Evolutionary conservation across 768 basidiomycete species (phyloP).

Genomic region (Clavaria fumosa): DNA sequence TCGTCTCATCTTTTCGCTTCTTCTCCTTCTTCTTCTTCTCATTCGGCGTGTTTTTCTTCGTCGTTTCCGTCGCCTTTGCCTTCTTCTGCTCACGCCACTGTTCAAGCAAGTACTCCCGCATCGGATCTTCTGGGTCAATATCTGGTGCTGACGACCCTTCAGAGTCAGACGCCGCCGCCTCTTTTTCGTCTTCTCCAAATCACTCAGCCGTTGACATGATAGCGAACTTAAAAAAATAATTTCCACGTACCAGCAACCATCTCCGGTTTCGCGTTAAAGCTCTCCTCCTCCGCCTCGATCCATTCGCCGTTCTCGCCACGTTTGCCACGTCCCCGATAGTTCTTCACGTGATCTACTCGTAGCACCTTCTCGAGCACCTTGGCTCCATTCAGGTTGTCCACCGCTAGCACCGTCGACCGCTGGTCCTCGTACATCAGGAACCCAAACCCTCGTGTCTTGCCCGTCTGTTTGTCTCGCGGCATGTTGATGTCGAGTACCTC

Average conservation of each 20-base stretch:
- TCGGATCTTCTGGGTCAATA: constrained; percentile 94
- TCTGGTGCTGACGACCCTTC: constrained; percentile 46
- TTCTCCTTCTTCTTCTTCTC: constrained; percentile 46
- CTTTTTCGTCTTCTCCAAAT: constrained; percentile 20
- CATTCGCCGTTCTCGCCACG: constrained; percentile 76
- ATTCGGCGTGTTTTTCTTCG: no score
- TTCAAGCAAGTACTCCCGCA: constrained; percentile 81
- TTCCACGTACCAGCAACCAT: constrained; percentile 39
- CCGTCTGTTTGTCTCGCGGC: constrained; percentile 86
- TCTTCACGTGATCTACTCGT: constrained; percentile 83
- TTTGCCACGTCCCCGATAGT: constrained; percentile 76
- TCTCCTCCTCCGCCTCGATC: constrained; percentile 73
- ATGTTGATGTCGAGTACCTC: constrained; percentile 92
- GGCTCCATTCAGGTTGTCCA: constrained; percentile 97
- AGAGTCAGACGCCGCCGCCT: constrained; percentile 42
- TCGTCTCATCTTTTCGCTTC: constrained; percentile 62
- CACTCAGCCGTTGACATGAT: no score
- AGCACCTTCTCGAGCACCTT: constrained; percentile 73
- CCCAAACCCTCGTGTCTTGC: constrained; percentile 81
- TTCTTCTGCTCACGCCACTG: constrained; percentile 61
- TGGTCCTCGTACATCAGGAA: constrained; percentile 99
- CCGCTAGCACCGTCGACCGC: constrained; percentile 86
- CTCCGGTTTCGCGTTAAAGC: constrained; percentile 74
- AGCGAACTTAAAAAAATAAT: constrained; percentile 5
- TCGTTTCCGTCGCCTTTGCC: no score